Base-by-base conservation (phyloP, 306 rosid species). In the Rosa persica region DNA sequence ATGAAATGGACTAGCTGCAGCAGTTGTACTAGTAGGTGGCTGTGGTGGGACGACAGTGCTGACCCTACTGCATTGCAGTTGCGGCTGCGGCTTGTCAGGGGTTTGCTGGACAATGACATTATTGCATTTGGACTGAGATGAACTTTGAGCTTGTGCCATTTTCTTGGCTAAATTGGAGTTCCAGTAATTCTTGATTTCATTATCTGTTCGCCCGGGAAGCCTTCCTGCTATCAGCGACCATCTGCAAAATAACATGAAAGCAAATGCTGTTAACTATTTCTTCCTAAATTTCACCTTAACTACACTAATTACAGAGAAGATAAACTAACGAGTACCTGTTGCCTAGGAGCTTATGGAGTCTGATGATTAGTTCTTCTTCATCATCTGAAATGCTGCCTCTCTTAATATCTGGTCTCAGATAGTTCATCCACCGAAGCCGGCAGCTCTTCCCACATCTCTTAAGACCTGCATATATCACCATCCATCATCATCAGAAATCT, bases 171-270 rank as follows among this genome's bases (percentile, higher is more conserved):
- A 27, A 15, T 72, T 72, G 64, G 76, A 48, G 30, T 72, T 72
- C 76, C 76, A 72, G 64, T 72, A 72, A 2, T 72, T 72, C 47
- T 72, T 72, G 17, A 72, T 72, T 54, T 72, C 76, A 72, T 72
- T 72, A 43, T 72, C 76, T 49, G 76, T 72, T n/a, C 76, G 25
- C 46, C 76, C 76, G 2, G 76, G 76, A 47, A 72, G 76, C n/a
- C 76, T 49, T 12, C 76, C 76, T 5, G 76, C 76, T 34, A 72
- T 72, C 44, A 72, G 46, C 51, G 76, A 49, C 76, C 76, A 72
- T 72, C 76, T 72, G 39, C 46, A 49, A 4, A 30, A 23, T 9
- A 5, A 70, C 57, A 22, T 0, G 36, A 61, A n/a, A 55, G 27
- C 39, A 12, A 13, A 15, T 62, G 30, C 10, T 57, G 64, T 22